A percentile compares a stretch with the other conserved stretches of the same genome.
Evolutionary conservation across 208 protist genomes (phyloP).

Genomic region (Crithidia acanthocephali): DNA sequence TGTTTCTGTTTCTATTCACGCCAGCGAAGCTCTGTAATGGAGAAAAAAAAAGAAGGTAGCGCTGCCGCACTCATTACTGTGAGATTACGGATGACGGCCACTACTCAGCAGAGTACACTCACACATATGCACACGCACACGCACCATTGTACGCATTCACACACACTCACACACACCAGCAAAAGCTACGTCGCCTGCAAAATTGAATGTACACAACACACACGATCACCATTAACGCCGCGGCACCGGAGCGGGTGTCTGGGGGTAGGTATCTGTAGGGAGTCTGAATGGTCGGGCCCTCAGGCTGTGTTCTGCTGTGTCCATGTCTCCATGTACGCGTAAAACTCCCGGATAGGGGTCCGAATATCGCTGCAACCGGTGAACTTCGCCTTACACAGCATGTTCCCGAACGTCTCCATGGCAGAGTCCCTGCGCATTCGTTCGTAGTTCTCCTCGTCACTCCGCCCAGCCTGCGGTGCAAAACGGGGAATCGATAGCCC

Average conservation of each 20-base stretch:
- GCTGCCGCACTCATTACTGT: no score
- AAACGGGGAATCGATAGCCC: conserved; percentile 70
- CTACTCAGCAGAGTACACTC: not conserved
- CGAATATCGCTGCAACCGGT: conserved; percentile 41
- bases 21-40: no score
- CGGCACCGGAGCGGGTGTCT: not conserved
- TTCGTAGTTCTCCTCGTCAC: conserved; percentile 35
- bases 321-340: conserved; percentile 27
- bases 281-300: not conserved
- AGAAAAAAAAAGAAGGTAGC: no score
- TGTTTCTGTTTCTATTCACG: no score
- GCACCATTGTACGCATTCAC: not conserved
- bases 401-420: conserved; percentile 38
- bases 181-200: not conserved
- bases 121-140: conserved; percentile 13
- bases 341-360: conserved; percentile 39
- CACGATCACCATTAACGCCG: not conserved
- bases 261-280: not conserved
- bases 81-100: not conserved
- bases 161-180: not conserved
- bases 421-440: conserved; percentile 33
- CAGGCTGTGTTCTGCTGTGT: conserved; percentile 6
- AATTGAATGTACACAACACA: conserved; percentile 22
- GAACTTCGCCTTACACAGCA: conserved; percentile 43
- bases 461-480: conserved; percentile 38